Conservation (phyloP, 148 eudicot species). For the Heliamphora exappendiculata region DNA sequence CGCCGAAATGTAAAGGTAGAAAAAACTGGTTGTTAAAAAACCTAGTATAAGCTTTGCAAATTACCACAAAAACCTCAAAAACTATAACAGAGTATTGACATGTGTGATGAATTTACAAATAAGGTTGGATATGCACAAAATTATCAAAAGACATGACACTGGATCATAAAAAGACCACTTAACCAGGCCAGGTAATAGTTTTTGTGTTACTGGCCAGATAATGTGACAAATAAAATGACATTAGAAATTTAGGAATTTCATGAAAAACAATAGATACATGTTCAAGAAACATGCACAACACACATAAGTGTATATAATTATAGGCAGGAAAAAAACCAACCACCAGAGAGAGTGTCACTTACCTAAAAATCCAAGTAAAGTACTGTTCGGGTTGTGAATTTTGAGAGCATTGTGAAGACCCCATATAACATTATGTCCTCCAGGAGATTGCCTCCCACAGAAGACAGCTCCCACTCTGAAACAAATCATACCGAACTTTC, state of each 20-base stretch:
- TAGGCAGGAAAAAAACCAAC: neutral
- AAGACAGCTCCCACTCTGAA: conserved; percentile 88
- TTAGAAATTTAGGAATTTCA: neutral
- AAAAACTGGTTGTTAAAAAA: neutral
- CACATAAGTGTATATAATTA: neutral
- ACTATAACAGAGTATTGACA: neutral
- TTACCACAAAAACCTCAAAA: neutral
- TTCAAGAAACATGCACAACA: neutral
- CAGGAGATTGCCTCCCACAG: conserved; percentile 96
- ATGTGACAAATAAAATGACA: neutral
- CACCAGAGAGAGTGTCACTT: conserved; percentile 13
- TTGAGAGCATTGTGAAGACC: conserved; percentile 84
- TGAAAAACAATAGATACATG: neutral
- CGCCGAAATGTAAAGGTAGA: neutral
- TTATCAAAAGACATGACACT: conserved; percentile 4
- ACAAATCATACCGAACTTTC: neutral
- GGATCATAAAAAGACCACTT: neutral
- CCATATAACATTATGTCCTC: conserved; percentile 98
- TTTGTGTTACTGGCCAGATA: neutral
- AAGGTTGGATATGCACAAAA: neutral
- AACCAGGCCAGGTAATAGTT: neutral
- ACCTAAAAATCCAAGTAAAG: conserved; percentile 88
- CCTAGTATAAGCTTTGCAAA: neutral
- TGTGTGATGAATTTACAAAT: neutral
- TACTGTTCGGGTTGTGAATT: conserved; percentile 63